These are phyloP conservation scores for Cryptococcus amylolentus DNA, from an alignment of 1,284 basidiomycete genomes.

Conservation along the genomic window DNA sequence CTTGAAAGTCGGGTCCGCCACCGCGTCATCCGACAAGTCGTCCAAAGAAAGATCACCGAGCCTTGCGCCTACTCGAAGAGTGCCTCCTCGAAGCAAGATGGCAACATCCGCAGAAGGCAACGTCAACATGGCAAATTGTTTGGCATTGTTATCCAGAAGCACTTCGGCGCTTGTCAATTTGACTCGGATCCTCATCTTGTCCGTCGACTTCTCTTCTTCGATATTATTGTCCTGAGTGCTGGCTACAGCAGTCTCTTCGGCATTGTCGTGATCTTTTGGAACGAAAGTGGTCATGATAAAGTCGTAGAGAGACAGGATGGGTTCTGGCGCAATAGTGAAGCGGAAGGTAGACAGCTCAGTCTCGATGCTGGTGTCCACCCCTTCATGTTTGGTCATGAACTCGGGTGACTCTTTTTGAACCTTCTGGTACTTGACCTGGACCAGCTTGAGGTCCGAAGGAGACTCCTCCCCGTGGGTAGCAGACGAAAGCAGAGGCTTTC, in stretches of 20 bases:
- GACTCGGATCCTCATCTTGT: conserved; percentile 77
- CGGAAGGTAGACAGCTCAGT: conserved; percentile 89
- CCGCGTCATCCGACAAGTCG: conserved; percentile 68
- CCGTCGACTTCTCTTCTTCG: conserved; percentile 30
- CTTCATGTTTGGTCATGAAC: conserved; percentile 75
- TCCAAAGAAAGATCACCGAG: conserved; percentile 80
- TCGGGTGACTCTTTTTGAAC: conserved; percentile 84
- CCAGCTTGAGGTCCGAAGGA: conserved; percentile 60
- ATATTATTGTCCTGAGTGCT: conserved; percentile 3
- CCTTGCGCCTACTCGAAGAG: conserved; percentile 75
- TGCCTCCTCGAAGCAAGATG: conserved; percentile 69
- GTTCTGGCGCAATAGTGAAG: conserved; percentile 84
- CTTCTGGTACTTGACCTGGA: conserved; percentile 77
- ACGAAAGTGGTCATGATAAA: conserved; percentile 98
- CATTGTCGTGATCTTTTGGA: conserved; percentile 48
- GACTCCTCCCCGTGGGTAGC: conserved; percentile 52
- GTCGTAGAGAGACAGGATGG: conserved; percentile 88
- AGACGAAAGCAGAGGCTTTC: conserved; percentile 75
- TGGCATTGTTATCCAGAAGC: conserved; percentile 72
- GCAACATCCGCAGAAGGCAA: conserved; percentile 88
- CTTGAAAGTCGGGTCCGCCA: conserved; percentile 65
- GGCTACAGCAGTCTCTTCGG: conserved; percentile 19
- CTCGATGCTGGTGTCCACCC: conserved; percentile 84
- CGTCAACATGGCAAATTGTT: conserved; percentile 77
- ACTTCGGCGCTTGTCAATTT: conserved; percentile 88